Conservation (phyloP, 2,329 filamentous ascomycete genomes). For the Stenocarpella maydis region DNA sequence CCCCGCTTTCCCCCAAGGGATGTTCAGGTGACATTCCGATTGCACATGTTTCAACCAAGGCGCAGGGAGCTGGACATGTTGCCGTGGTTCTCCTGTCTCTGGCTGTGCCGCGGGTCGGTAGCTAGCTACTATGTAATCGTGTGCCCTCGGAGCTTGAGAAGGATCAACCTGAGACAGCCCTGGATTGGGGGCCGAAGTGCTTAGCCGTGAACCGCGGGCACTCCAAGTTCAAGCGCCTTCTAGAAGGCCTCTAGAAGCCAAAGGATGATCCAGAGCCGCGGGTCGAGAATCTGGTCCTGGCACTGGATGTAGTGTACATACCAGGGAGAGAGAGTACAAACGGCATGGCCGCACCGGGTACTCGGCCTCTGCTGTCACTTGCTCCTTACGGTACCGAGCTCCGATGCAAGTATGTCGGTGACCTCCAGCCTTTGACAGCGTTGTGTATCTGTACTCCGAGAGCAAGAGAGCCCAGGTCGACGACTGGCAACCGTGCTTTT, state of each 20-base stretch:
- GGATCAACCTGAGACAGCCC: slow-evolving; percentile 13
- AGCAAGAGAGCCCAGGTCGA: background rate
- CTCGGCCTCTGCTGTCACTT: background rate
- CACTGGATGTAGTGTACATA: background rate
- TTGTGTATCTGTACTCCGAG: background rate
- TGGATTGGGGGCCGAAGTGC: slow-evolving; percentile 5
- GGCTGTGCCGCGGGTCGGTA: too few relatives aligned
- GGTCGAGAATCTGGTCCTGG: background rate
- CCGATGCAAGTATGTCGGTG: slow-evolving; percentile 7
- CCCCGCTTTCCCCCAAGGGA: background rate
- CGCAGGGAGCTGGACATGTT: background rate
- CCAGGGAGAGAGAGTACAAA: background rate
- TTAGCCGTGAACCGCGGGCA: background rate
- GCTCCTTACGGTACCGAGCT: slow-evolving; percentile 21
- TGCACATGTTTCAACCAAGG: slow-evolving; percentile 1
- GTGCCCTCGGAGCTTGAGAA: too few relatives aligned
- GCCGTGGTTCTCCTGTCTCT: too few relatives aligned
- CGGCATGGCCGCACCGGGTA: slow-evolving; percentile 6
- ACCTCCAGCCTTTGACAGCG: too few relatives aligned
- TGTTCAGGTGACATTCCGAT: background rate
- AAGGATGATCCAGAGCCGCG: background rate
- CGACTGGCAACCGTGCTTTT: background rate
- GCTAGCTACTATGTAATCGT: too few relatives aligned
- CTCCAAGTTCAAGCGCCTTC: slow-evolving; percentile 15
- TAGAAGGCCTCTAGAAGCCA: slow-evolving; percentile 20